Percentiles rank a stretch among this genome's conserved stretches.
Evolutionary conservation across 306 rosid species (phyloP).

Genomic region (Vigna reflexopilosa): DNA sequence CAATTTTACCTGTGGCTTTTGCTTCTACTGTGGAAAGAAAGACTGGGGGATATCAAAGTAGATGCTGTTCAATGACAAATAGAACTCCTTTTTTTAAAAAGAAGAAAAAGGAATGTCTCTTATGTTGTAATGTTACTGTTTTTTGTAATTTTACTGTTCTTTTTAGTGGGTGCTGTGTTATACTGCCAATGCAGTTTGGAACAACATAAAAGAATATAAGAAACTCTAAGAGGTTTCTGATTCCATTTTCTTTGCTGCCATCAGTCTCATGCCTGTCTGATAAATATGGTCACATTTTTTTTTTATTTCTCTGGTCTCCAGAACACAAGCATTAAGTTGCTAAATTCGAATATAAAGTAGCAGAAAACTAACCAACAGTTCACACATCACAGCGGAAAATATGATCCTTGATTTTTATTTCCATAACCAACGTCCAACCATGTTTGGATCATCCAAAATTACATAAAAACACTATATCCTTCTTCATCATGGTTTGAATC

Average conservation of each 20-base stretch:
- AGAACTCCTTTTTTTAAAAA: constrained; percentile 20
- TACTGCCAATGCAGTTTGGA: constrained; percentile 71
- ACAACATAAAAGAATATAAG: constrained; percentile 51
- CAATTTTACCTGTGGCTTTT: constrained; percentile 33
- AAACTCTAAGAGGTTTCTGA: constrained; percentile 44
- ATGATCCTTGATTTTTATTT: background rate
- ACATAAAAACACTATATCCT: background rate
- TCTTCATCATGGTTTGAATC: background rate
- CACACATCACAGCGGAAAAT: background rate
- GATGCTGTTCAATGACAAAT: constrained; percentile 49
- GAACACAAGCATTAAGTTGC: constrained; percentile 20
- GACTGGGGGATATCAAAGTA: constrained; percentile 46
- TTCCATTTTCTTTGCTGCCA: constrained; percentile 45
- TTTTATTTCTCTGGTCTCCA: constrained; percentile 8
- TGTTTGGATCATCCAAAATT: background rate
- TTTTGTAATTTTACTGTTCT: constrained; percentile 29
- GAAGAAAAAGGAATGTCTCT: constrained; percentile 28
- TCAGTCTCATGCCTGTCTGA: background rate
- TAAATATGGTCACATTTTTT: background rate
- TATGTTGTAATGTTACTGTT: constrained; percentile 30
- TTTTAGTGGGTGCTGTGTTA: constrained; percentile 35
- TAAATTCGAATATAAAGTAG: background rate
- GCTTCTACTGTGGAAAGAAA: constrained; percentile 38
- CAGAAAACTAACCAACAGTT: background rate
- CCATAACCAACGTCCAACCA: background rate